Conservation (phyloP, 202 grass and related monocot genomes). For the Schoenoplectus triqueter region DNA sequence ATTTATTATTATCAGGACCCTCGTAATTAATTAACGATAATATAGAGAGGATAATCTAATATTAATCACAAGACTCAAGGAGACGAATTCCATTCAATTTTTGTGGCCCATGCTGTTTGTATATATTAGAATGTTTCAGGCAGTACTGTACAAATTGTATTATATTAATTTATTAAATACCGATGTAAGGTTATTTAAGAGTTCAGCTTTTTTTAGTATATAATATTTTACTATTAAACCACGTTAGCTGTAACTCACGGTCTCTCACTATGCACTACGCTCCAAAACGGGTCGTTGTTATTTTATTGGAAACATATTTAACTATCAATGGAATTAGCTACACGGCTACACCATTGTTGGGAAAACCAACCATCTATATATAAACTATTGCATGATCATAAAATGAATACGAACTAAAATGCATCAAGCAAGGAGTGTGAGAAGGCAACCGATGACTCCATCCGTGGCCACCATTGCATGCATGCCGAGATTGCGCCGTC, state of each 20-base stretch:
- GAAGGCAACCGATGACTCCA: constrained; percentile 38
- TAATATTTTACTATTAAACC: constrained; percentile 23
- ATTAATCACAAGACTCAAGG: not conserved
- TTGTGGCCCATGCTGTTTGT: too few species aligned
- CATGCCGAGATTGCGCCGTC: constrained; percentile 69
- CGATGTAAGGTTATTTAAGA: not conserved
- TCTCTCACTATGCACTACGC: not conserved
- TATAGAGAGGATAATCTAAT: not conserved
- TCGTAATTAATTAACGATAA: not conserved
- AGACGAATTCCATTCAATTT: too few species aligned
- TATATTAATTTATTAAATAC: too few species aligned
- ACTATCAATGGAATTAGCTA: not conserved
- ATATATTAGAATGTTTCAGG: too few species aligned
- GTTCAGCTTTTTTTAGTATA: not conserved
- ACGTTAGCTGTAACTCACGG: constrained; percentile 19
- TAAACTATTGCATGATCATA: not conserved
- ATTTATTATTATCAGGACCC: constrained; percentile 4
- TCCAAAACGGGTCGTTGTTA: constrained; percentile 8
- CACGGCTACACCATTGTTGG: not conserved
- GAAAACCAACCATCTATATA: constrained; percentile 16
- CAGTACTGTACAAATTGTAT: too few species aligned
- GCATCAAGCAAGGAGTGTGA: constrained; percentile 32
- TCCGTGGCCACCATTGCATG: constrained; percentile 46
- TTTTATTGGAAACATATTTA: constrained; percentile 12
- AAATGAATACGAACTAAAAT: constrained; percentile 12